Base-by-base conservation (phyloP, 225 moss, liverwort and hornwort species). In the Rhytidiadelphus loreus region DNA sequence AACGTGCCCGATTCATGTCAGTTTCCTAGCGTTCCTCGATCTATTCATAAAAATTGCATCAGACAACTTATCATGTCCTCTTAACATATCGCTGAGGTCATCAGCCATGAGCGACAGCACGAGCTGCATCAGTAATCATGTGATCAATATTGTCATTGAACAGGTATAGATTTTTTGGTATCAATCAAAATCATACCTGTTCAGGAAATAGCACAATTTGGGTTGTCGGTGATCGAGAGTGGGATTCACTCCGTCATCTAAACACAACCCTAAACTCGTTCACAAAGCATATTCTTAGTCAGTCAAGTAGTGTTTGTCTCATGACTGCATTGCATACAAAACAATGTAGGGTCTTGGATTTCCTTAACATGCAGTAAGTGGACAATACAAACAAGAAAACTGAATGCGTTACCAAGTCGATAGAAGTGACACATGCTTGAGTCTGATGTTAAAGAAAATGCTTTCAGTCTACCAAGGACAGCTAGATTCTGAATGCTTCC, bases 201-300 rank as follows among this genome's bases (percentile, higher is more conserved):
- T 85, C 85, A 81, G 53, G 39, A 82, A 77, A 70, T 71, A n/a
- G 71, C 71, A 81, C 30, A 88, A 72, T 44, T 64, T 86, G 64
- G 57, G 16, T 73, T 70, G 69, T 57, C 32, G 52, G 77, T 90
- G 89, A 74, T 75, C 72, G 68, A 32, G 82, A 64, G 68, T 88
- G 85, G 78, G 73, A 74, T 88, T 83, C 83, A 33, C 79, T 89
- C 46, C 30, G 44, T 87, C 81, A 85, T 80, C 81, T 32, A 43
- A 83, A 59, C 58, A 65, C 87, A 92, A 85, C 88, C 90, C 92
- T 90, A 89, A 80, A 84, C 62, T 85, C 63, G 63, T 87, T 62
- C 87, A 55, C 65, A 77, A 79, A 89, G 52, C 44, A 70, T 78
- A 81, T 81, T 66, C 65, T 71, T 63, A 71, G 77, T 79, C 56